A percentile compares a stretch with the other conserved stretches of the same genome.
Conservation (phyloP, 2,329 filamentous ascomycete genomes). For the Penicillium sp. region DNA sequence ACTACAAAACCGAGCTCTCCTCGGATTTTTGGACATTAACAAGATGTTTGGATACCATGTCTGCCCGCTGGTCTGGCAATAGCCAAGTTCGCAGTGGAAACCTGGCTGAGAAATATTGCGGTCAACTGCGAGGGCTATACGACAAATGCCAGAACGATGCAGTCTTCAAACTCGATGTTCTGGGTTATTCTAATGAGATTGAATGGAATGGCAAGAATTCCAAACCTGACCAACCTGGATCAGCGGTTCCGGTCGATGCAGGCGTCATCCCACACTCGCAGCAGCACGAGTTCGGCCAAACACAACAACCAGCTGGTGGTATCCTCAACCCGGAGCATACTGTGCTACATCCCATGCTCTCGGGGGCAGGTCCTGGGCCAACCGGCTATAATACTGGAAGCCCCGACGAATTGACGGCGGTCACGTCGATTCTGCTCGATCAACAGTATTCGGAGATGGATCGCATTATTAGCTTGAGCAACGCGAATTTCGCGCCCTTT, state of each 20-base stretch:
- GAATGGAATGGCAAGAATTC: conserved; percentile 1
- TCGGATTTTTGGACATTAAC: conserved; percentile 30
- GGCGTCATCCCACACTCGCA: neutral
- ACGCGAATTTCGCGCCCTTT: conserved; percentile 20
- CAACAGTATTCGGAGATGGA: conserved; percentile 35
- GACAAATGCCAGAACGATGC: conserved; percentile 6
- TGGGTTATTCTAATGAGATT: conserved; percentile 21
- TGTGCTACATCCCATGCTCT: too few species aligned
- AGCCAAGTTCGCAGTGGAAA: neutral
- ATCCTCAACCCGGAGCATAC: neutral
- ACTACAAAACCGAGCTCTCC: conserved; percentile 19
- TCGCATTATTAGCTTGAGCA: conserved; percentile 31
- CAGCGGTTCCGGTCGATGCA: too few species aligned
- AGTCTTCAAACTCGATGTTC: conserved; percentile 18
- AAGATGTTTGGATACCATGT: conserved; percentile 28
- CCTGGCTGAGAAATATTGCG: conserved; percentile 12
- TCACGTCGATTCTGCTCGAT: conserved; percentile 30
- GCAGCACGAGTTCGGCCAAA: neutral
- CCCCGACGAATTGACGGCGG: conserved; percentile 28
- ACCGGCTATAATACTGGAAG: conserved; percentile 12
- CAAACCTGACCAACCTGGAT: neutral
- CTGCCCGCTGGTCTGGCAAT: conserved; percentile 8
- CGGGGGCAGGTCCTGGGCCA: neutral
- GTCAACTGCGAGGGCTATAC: conserved; percentile 3
- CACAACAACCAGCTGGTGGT: neutral